phyloP scores from a whole-genome alignment of 129 eudicot species.

The Flaveria sonorensis region DNA sequence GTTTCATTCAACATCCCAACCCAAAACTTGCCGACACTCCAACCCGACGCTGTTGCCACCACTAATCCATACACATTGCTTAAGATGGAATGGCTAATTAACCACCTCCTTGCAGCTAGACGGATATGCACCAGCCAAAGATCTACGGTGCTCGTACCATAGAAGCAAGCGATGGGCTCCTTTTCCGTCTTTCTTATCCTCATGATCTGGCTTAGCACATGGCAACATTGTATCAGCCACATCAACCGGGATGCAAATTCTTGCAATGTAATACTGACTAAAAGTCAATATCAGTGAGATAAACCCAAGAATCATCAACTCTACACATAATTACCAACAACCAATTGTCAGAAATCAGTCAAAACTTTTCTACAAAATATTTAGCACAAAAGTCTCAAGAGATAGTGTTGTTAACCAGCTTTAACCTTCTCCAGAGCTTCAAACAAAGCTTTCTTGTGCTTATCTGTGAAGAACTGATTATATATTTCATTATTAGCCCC shows the following conservation, averaged over 20 bases:
- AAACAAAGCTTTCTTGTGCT: constrained; percentile 70
- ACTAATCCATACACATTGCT: background rate
- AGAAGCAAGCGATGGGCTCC: constrained; percentile 50
- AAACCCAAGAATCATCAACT: constrained; percentile 92
- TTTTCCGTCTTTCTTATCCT: background rate
- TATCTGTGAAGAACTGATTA: constrained; percentile 57
- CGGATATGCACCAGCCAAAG: constrained; percentile 31
- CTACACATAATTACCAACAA: constrained; percentile 41
- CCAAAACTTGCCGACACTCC: too few relatives aligned
- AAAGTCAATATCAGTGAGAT: constrained; percentile 76
- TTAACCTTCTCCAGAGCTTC: constrained; percentile 88
- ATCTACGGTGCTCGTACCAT: constrained; percentile 36
- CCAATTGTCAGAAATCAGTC: constrained; percentile 2
- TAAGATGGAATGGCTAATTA: background rate
- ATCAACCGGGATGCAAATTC: constrained; percentile 67
- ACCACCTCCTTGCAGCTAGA: constrained; percentile 45
- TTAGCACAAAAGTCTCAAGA: background rate
- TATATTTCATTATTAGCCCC: background rate
- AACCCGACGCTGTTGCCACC: background rate
- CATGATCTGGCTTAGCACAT: constrained; percentile 37
- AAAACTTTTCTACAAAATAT: background rate
- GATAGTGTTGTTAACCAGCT: constrained; percentile 48
- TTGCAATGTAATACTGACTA: constrained; percentile 69
- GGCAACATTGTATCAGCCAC: constrained; percentile 78
- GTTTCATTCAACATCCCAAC: background rate